A percentile compares a stretch with the other conserved stretches of the same genome.
Conservation (phyloP, 148 eudicot genomes). For the Gaultheria prostrata region DNA sequence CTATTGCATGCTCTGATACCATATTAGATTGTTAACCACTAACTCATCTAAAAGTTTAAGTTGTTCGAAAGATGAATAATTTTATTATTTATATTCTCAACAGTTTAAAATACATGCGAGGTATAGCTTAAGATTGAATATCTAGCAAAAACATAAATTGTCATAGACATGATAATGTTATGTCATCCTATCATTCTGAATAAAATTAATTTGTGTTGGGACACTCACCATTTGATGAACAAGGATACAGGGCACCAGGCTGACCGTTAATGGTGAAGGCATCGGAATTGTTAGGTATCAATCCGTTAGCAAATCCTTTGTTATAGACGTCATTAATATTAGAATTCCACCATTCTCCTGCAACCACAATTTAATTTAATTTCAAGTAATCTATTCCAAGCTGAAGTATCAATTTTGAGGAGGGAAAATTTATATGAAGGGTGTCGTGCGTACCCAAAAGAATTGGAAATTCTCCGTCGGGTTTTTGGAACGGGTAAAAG, state of each 20-base stretch:
- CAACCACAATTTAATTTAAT: slow-evolving; percentile 13
- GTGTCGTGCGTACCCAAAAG: slow-evolving; percentile 46
- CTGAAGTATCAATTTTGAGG: background rate
- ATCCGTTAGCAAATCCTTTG: slow-evolving; percentile 36
- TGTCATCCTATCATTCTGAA: background rate
- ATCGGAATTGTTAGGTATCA: slow-evolving; percentile 49
- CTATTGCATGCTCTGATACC: too few relatives aligned
- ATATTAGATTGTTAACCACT: too few relatives aligned
- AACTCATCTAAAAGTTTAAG: too few relatives aligned
- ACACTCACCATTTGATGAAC: slow-evolving; percentile 53
- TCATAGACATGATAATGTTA: too few relatives aligned
- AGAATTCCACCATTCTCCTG: slow-evolving; percentile 84
- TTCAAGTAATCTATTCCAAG: background rate
- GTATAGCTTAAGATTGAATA: too few relatives aligned
- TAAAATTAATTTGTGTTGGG: background rate
- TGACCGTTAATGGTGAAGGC: slow-evolving; percentile 62
- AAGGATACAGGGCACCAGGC: slow-evolving; percentile 57
- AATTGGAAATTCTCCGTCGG: slow-evolving; percentile 52
- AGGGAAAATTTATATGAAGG: background rate
- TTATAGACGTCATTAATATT: slow-evolving; percentile 45
- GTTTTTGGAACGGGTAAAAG: slow-evolving; percentile 61
- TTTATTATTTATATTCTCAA: too few relatives aligned
- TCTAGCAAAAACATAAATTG: too few relatives aligned
- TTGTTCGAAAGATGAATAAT: too few relatives aligned
- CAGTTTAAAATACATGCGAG: too few relatives aligned